A percentile compares a stretch with the other conserved stretches of the same genome.
phyloP scores from a whole-genome alignment of 805 yeast genomes.

The Scheffersomyces lignosus region DNA sequence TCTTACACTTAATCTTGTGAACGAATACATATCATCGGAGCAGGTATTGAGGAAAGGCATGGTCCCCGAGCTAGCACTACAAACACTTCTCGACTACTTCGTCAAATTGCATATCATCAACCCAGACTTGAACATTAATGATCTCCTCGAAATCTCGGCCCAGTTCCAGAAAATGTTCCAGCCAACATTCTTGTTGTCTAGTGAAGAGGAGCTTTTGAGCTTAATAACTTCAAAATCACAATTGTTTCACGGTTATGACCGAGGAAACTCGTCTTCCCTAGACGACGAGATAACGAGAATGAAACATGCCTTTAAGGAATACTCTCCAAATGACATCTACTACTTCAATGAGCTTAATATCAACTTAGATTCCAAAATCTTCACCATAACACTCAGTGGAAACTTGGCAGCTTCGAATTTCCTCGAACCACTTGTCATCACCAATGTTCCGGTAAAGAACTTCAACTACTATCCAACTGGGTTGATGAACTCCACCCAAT shows the following conservation, averaged over 20 bases:
- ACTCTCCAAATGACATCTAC: constrained; percentile 16
- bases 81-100: constrained; percentile 3
- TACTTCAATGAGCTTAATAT: constrained; percentile 22
- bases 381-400: constrained; percentile 21
- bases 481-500: constrained; percentile 16
- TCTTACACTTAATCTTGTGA: background rate
- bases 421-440: constrained; percentile 20
- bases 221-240: background rate
- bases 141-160: background rate
- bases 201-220: background rate
- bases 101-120: constrained; percentile 7
- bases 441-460: constrained; percentile 5
- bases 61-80: constrained; percentile 4
- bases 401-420: constrained; percentile 21
- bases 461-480: constrained; percentile 17
- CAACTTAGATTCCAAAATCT: constrained; percentile 10
- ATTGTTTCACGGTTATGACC: too few relatives aligned
- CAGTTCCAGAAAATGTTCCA: background rate
- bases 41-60: constrained; percentile 4
- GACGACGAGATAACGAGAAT: background rate
- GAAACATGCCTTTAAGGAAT: constrained; percentile 3
- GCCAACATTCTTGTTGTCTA: background rate
- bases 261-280: background rate
- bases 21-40: background rate
- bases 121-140: background rate